A percentile compares a stretch with the other conserved stretches of the same genome.
Conservation (phyloP, 2,329 filamentous ascomycete species). For the Knoxdaviesia proteae region DNA sequence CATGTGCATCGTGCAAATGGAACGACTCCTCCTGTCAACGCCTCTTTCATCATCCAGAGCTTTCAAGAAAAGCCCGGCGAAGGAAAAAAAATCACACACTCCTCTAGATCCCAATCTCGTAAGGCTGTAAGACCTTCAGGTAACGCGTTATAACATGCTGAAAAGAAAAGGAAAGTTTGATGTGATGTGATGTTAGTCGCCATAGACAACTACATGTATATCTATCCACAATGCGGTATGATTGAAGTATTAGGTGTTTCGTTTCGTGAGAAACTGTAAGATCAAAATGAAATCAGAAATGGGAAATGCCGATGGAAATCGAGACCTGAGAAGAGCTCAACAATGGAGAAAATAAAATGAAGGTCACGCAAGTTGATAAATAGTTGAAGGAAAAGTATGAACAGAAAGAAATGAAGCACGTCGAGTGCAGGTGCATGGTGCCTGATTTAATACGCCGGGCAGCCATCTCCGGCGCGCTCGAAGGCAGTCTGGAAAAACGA, state of each 20-base stretch:
- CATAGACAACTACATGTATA: too few species aligned
- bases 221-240: too few species aligned
- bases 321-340: neutral
- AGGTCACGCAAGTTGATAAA: neutral
- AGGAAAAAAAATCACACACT: too few species aligned
- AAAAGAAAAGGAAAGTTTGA: neutral
- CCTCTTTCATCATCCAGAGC: too few species aligned
- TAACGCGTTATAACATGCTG: too few species aligned
- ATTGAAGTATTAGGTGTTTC: too few species aligned
- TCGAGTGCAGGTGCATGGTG: too few species aligned
- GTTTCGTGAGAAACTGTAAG: neutral
- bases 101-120: too few species aligned
- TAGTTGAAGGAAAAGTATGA: neutral
- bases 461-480: slow-evolving; percentile 40
- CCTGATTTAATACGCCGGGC: slow-evolving; percentile 24
- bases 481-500: slow-evolving; percentile 73
- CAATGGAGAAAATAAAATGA: neutral
- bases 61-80: too few species aligned
- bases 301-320: neutral
- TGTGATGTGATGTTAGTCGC: neutral
- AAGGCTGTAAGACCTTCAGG: too few species aligned
- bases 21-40: too few species aligned
- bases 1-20: too few species aligned
- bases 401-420: neutral
- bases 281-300: neutral